A percentile compares a stretch with the other conserved stretches of the same genome.
Evolutionary conservation across 352 stramenopile species (phyloP).

Genomic region (Salisapilia sapeloensis): DNA sequence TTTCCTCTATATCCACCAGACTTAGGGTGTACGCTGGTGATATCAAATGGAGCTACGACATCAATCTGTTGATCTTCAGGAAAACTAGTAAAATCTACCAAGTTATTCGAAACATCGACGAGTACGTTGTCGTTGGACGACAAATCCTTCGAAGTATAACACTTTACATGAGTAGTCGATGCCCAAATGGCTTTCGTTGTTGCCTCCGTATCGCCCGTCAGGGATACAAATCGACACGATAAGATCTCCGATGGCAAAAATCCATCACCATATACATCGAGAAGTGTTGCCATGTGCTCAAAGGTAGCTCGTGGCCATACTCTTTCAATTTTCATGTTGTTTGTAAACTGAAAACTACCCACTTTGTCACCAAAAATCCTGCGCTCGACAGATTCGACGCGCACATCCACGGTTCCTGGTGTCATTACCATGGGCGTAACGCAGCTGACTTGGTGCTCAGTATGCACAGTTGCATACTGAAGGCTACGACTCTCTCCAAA

Average conservation of each 20-base stretch:
- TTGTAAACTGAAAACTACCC: slow-evolving; percentile 26
- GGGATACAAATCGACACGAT: no score
- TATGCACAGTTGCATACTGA: slow-evolving; percentile 14
- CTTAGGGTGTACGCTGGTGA: slow-evolving; percentile 22
- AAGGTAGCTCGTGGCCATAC: slow-evolving; percentile 23
- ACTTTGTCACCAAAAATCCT: slow-evolving; percentile 8
- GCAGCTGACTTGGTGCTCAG: slow-evolving; percentile 20
- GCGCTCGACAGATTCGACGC: slow-evolving; percentile 8
- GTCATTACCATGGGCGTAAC: slow-evolving; percentile 7
- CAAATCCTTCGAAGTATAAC: slow-evolving; percentile 10
- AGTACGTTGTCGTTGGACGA: slow-evolving; percentile 6
- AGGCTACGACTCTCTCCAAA: slow-evolving; percentile 14
- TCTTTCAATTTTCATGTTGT: slow-evolving; percentile 10
- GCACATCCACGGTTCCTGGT: slow-evolving; percentile 10
- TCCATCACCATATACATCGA: slow-evolving; percentile 38
- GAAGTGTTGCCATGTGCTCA: slow-evolving; percentile 17
- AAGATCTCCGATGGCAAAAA: slow-evolving; percentile 38
- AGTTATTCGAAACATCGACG: slow-evolving; percentile 36
- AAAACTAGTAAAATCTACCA: slow-evolving; percentile 10
- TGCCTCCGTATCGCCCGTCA: no score
- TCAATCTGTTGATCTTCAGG: slow-evolving; percentile 1
- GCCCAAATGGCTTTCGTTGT: slow-evolving; percentile 16
- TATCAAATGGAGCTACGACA: slow-evolving; percentile 17
- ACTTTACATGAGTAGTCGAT: slow-evolving; percentile 28
- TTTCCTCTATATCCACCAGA: slow-evolving; percentile 22